phyloP scores from a whole-genome alignment of 768 basidiomycete genomes.

The Candolleomyces aberdarensis region DNA sequence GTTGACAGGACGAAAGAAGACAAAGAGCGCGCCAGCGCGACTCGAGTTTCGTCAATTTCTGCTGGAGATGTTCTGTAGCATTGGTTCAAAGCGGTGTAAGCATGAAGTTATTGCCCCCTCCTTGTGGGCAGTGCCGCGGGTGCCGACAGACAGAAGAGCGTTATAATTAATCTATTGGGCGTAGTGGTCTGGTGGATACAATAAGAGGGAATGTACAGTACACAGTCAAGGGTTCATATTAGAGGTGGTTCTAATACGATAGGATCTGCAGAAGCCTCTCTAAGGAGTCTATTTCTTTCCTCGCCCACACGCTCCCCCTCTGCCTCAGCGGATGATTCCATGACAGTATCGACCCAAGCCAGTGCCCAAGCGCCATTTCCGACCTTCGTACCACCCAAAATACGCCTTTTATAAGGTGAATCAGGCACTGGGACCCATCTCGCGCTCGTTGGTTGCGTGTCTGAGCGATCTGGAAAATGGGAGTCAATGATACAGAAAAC shows the following conservation, averaged over 20 bases:
- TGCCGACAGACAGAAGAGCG: constrained; percentile 24
- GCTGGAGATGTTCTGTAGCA: constrained; percentile 51
- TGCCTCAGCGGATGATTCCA: constrained; percentile 30
- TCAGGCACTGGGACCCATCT: constrained; percentile 60
- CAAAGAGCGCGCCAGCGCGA: constrained; percentile 41
- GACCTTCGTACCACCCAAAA: constrained; percentile 70
- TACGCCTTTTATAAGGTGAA: constrained; percentile 30
- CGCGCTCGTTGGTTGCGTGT: constrained; percentile 71
- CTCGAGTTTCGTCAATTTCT: constrained; percentile 42
- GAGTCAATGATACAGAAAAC: neutral
- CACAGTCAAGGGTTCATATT: too few species aligned
- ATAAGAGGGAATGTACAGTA: too few species aligned
- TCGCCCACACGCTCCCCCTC: neutral
- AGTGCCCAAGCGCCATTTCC: constrained; percentile 81
- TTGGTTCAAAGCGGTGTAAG: constrained; percentile 10
- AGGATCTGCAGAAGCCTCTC: too few species aligned
- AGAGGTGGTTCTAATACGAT: too few species aligned
- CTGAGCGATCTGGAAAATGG: constrained; percentile 54
- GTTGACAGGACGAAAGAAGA: constrained; percentile 13
- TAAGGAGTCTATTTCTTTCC: too few species aligned
- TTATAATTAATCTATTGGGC: neutral
- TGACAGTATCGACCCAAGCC: constrained; percentile 69
- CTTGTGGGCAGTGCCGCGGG: constrained; percentile 51
- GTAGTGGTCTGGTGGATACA: too few species aligned
- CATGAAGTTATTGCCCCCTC: constrained; percentile 41